Base-by-base conservation (phyloP, 179 eudicot genomes). In the Silene coronaria region DNA sequence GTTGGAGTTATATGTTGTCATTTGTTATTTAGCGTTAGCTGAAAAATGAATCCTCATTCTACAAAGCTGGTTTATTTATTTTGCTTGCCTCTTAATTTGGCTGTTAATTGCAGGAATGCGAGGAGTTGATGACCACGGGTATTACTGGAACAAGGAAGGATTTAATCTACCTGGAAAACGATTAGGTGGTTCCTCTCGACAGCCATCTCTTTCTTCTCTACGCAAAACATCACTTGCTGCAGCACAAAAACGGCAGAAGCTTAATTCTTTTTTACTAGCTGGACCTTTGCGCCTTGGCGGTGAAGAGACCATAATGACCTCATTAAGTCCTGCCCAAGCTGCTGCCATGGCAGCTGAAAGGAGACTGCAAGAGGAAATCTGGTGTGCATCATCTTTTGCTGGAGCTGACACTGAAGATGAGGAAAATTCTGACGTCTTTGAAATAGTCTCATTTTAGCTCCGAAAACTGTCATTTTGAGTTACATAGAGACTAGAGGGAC, bases 301-400 rank as follows among this genome's bases (percentile, higher is more conserved):
- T 59, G 96, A 94, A 81, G 87, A 81, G 76, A 85, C 86, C 72
- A 84, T 90, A 32, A 94, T 87, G 96, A 72, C 71, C 77, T 86
- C 93, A 59, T 86, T 94, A 70, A 88, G 82, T 81, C 98, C 98
- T 13, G 82, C 81, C 24, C 97, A 94, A 85, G 98, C 98, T 78
- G 98, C 98, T 83, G 98, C 96, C 69, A 94, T 94, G 98, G 97
- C 98, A 74, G 97, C 98, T 19, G 97, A 92, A 82, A 89, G 98
- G 87, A 92, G 98, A 82, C 78, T 89, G 48, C 91, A 82, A 73
- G 98, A 94, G 81, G 91, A 94, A 34, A 80, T 92, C 42, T 94
- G 98, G 98, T 94, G 98, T 87, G 92, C 87, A 22, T 86, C 94
- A 17, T 84, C 79, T 76, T 84, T 78, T 42, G 73, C 83, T 30